Base-by-base conservation (phyloP, 2,329 filamentous ascomycete species). In the Akanthomyces uredinophilus region DNA sequence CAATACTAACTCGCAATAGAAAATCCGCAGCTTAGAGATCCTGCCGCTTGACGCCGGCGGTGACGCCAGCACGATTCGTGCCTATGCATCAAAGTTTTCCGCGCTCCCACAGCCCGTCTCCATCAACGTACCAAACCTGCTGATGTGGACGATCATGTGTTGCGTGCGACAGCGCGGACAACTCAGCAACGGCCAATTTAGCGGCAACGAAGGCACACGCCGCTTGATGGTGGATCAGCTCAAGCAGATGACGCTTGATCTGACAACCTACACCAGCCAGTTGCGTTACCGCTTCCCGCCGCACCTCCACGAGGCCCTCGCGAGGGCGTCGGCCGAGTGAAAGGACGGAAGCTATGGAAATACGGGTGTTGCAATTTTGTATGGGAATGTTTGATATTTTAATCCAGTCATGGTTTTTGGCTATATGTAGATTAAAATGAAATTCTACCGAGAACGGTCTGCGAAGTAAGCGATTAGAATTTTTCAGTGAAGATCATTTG, bases 231-330 rank as follows among this genome's bases (percentile, higher is more conserved):
- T 88, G 57, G 86, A 89, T 63, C 82, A 89, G 69, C 79, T 96
- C 70, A 85, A 89, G 77, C 86, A 89, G 73, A 91, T 90, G 78
- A 92, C 91, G 44, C 87, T 92, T 74, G 94, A 98, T 75, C 77
- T 97, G 69, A 96, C 95, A 79, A 90, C 95, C 16, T 98, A 96
- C 79, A 94, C 92, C 18, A 94, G 92, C 62, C 87, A 96, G 82
- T 86, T 98, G 71, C 87, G 91, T 71, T 98, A 96, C 77, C 87
- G 95, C 70, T 84, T 98, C 77, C 91, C 92, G 56, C 89, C 91
- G 43, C 85, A 90, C 70, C 83, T 98, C 61, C 94, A 96, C 76
- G 94, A 97, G 79, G 90, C 89, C 65, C 79, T 98, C 70, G 93
- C 92, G 54, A 85, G 88, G 71, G 92, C 91, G 46, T 91, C 89